Percentiles rank a stretch among this genome's conserved stretches.
Conservation (phyloP, 169 alveolate species). For the Eimeria praecox region DNA sequence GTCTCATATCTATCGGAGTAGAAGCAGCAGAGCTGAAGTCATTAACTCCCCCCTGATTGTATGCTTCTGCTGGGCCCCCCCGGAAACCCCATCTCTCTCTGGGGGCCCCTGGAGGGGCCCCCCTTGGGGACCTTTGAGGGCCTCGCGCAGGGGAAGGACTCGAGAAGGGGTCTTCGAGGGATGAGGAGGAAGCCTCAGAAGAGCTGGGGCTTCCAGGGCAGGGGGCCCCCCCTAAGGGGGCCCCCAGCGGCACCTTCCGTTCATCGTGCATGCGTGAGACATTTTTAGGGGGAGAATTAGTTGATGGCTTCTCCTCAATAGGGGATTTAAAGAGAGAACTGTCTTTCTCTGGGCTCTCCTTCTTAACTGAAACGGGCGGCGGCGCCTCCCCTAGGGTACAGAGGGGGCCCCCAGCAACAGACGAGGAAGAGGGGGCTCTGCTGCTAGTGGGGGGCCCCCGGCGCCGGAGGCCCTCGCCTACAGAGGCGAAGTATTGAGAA, state of each 20-base stretch:
- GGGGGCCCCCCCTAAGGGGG: neutral
- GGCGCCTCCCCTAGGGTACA: neutral
- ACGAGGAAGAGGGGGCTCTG: conserved; percentile 4
- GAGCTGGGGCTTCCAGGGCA: neutral
- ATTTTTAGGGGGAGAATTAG: neutral
- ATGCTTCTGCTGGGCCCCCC: neutral
- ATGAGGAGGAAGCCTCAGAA: neutral
- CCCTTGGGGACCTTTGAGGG: neutral
- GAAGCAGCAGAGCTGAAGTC: neutral
- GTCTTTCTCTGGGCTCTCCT: neutral
- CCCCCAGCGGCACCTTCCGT: neutral
- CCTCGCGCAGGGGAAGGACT: neutral
- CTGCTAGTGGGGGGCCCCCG: neutral
- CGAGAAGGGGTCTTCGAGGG: neutral
- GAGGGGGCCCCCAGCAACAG: conserved; percentile 3
- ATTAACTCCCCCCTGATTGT: neutral
- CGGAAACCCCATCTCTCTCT: neutral
- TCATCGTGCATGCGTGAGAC: neutral
- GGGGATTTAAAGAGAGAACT: neutral
- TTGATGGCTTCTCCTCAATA: neutral
- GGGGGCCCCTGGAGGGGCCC: conserved; percentile 58
- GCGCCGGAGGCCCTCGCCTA: neutral
- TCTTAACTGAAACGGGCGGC: neutral
- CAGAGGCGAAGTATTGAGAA: neutral
- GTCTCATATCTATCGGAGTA: neutral